Conservation (phyloP, 2,329 filamentous ascomycete species). For the Didymella glomerata region DNA sequence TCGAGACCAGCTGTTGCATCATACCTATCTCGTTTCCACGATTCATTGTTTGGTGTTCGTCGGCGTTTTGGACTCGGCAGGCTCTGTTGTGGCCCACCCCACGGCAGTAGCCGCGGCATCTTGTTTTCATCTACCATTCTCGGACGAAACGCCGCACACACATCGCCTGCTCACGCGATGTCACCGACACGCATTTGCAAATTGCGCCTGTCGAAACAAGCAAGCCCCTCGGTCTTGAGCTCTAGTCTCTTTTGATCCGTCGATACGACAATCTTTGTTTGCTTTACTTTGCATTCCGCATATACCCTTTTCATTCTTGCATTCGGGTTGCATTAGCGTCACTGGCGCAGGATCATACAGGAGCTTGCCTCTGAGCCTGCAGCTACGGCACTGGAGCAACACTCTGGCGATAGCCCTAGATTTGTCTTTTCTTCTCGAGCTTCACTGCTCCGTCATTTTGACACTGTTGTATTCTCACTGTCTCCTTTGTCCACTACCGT, state of each 20-base stretch:
- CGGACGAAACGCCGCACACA: conserved; percentile 17
- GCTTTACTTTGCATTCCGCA: conserved; percentile 27
- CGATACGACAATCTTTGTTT: conserved; percentile 19
- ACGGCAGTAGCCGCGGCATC: conserved; percentile 23
- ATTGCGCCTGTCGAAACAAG: neutral
- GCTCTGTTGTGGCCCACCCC: conserved; percentile 16
- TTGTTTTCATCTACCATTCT: conserved; percentile 19
- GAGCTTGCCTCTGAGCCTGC: conserved; percentile 22
- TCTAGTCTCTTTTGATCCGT: conserved; percentile 23
- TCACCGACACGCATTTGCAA: conserved; percentile 8
- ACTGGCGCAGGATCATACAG: conserved; percentile 25
- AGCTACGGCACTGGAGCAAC: conserved; percentile 31
- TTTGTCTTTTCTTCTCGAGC: conserved; percentile 35
- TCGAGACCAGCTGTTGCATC: conserved; percentile 28
- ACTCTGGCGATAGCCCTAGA: conserved; percentile 45
- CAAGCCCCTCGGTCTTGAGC: conserved; percentile 19
- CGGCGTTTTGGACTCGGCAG: conserved; percentile 23
- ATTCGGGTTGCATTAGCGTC: conserved; percentile 25
- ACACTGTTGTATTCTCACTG: conserved; percentile 24
- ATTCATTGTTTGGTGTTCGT: conserved; percentile 25
- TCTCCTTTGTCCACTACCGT: conserved; percentile 25
- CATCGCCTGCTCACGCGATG: conserved; percentile 11
- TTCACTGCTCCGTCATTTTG: conserved; percentile 34
- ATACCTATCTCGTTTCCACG: conserved; percentile 35
- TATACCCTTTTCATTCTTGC: conserved; percentile 39